Evolutionary conservation across 192 early-diverging fungal species (phyloP).

Genomic region (Kappamyces sp.): DNA sequence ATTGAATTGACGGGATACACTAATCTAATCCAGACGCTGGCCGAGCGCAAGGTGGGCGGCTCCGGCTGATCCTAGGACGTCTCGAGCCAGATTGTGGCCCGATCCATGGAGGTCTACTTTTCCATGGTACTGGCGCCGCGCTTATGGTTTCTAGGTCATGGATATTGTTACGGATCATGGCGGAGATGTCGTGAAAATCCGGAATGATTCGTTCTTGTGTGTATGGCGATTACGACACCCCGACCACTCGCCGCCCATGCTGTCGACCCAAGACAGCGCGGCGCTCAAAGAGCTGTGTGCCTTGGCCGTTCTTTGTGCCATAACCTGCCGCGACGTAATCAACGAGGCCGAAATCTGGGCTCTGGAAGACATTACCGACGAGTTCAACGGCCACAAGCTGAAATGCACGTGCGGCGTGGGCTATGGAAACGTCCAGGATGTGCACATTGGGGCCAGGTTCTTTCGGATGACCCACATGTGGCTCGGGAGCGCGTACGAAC

Average conservation of each 20-base stretch:
- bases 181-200: slow-evolving; percentile 7
- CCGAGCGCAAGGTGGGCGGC: background rate
- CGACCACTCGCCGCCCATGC: background rate
- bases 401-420: background rate
- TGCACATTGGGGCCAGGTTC: slow-evolving; percentile 10
- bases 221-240: background rate
- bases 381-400: slow-evolving; percentile 9
- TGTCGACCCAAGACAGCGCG: background rate
- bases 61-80: too few relatives aligned
- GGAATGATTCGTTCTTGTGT: slow-evolving; percentile 1
- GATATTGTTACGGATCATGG: slow-evolving; percentile 4
- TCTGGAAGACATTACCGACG: slow-evolving; percentile 13
- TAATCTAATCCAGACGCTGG: background rate
- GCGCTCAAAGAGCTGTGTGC: background rate
- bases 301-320: slow-evolving; percentile 2
- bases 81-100: slow-evolving; percentile 5
- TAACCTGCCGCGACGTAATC: slow-evolving; percentile 1
- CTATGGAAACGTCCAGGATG: background rate
- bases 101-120: slow-evolving; percentile 8
- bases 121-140: background rate
- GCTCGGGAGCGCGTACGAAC: too few relatives aligned
- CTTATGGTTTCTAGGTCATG: background rate
- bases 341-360: slow-evolving; percentile 14
- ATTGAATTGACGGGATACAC: slow-evolving; percentile 10
- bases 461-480: too few relatives aligned